phyloP scores from a whole-genome alignment of 805 yeast species.

The Teunomyces stri region DNA sequence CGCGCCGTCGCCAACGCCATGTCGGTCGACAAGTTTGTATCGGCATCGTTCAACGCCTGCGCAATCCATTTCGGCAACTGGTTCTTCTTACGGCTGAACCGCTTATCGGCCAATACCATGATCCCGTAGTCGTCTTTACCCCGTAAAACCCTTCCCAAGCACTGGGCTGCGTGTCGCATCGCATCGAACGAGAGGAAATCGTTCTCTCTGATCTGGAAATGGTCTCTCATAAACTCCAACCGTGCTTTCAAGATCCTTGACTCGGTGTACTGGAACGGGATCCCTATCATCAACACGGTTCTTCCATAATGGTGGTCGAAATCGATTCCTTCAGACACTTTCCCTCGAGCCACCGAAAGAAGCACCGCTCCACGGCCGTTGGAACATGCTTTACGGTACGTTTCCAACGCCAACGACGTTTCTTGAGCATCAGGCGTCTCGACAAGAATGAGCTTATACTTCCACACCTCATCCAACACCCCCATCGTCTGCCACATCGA shows the following conservation, averaged over 20 bases:
- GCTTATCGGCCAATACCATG: constrained; percentile 94
- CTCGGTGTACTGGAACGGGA: constrained; percentile 98
- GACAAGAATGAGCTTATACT: constrained; percentile 87
- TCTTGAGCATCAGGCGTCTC: constrained; percentile 99
- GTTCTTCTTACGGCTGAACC: constrained; percentile 80
- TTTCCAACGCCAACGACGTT: constrained; percentile 91
- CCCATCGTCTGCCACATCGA: constrained; percentile 99
- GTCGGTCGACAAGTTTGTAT: constrained; percentile 88
- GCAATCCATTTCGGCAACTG: constrained; percentile 98
- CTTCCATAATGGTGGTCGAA: constrained; percentile 98
- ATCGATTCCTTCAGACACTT: constrained; percentile 98
- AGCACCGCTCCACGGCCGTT: constrained; percentile 98
- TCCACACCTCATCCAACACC: constrained; percentile 97
- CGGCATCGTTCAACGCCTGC: constrained; percentile 89
- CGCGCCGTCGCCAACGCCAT: constrained; percentile 96
- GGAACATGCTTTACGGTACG: constrained; percentile 92
- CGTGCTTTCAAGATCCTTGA: constrained; percentile 94
- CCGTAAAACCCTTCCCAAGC: constrained; percentile 93
- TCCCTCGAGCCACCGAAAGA: constrained; percentile 97
- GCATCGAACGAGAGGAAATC: constrained; percentile 97
- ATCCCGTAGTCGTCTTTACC: constrained; percentile 99
- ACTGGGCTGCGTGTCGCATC: constrained; percentile 99
- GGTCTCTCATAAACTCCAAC: constrained; percentile 88
- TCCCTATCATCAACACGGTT: constrained; percentile 97
- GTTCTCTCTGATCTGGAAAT: constrained; percentile 87